Evolutionary conservation across 2,329 filamentous ascomycete genomes (phyloP), one percentile per base, ranked within the genome.

Genomic region (Cylindrodendrum hubeiense): DNA sequence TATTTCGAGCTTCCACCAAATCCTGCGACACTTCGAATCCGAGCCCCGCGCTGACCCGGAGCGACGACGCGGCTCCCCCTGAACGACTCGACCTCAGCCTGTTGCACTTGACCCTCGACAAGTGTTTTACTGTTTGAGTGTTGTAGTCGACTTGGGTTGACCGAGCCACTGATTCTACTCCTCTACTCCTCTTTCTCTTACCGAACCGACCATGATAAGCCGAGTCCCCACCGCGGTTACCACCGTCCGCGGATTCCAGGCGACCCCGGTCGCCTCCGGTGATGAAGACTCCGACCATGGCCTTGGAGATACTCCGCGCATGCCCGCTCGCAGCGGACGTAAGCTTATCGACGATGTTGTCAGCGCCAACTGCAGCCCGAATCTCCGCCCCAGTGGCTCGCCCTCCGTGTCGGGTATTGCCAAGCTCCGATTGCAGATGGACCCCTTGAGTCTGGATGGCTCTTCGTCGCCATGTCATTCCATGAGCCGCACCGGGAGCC

Each of bases 371-470:
- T 90, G 88, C 79, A 91, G 89, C 77, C 89, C 89, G 8, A 76
- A 84, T 56, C 77, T 91, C 67, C 85, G 87, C 51, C 81, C 79
- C n/a, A 74, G 79, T 26, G 78, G 82, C 17, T 88, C 87, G 19
- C 86, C 87, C 12, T 84, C 82, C 52, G 75, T 90, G 30, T 91
- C 91, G 65, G 94, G 94, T 51, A 94, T 98, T 73, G 93, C 93
- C 75, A 92, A 91, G 73, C 83, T 98, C 74, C 94, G 94, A 77
- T 85, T 91, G 77, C 91, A 96, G 75, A 85, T 97, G 63, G 94
- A 97, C 66, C 89, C 90, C 3, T 83, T 98, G 58, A 93, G 87
- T 74, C 83, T 97, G 15, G 87, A 89, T 67, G 80, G 74, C 21
- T 80, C 79, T 49, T 85, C 89, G 2, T 85, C 89, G 3, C 86